Conservation (phyloP, 1,284 basidiomycete genomes). For the Ganoderma sinense region DNA sequence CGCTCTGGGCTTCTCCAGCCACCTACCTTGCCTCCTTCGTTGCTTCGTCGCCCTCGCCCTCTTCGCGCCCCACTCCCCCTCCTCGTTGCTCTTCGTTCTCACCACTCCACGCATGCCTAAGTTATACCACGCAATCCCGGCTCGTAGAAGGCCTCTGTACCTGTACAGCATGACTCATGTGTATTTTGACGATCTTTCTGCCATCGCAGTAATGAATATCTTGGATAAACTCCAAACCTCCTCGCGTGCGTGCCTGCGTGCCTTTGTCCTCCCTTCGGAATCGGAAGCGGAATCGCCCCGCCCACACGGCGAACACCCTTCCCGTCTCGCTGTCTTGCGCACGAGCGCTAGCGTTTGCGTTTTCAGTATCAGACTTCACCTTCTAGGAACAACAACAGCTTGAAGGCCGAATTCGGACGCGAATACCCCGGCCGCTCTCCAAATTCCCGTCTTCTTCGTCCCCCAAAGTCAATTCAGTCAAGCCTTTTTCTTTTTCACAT, state of each 20-base stretch:
- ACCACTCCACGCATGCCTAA: slow-evolving; percentile 8
- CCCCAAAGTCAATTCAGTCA: not conserved
- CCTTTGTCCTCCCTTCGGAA: not conserved
- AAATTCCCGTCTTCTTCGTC: not conserved
- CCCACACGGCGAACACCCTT: not conserved
- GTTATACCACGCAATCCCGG: slow-evolving; percentile 7
- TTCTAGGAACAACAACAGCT: not conserved
- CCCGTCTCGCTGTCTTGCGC: not conserved
- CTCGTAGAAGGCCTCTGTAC: slow-evolving; percentile 11
- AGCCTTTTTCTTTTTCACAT: not conserved
- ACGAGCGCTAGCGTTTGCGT: not conserved
- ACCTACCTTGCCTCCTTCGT: slow-evolving; percentile 1
- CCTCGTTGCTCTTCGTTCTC: slow-evolving; percentile 2
- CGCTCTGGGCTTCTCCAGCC: slow-evolving; percentile 2
- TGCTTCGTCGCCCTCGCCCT: not conserved
- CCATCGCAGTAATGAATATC: not conserved
- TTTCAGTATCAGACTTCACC: not conserved
- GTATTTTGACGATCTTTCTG: slow-evolving; percentile 5
- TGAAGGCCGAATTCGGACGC: not conserved
- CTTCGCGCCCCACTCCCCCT: not conserved
- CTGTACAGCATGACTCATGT: slow-evolving; percentile 5
- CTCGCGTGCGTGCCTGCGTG: not conserved
- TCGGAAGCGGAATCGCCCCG: not conserved
- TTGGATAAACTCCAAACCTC: slow-evolving; percentile 2
- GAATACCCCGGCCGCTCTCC: not conserved